Conservation (phyloP, 352 stramenopile genomes). For the Peronospora farinosa region DNA sequence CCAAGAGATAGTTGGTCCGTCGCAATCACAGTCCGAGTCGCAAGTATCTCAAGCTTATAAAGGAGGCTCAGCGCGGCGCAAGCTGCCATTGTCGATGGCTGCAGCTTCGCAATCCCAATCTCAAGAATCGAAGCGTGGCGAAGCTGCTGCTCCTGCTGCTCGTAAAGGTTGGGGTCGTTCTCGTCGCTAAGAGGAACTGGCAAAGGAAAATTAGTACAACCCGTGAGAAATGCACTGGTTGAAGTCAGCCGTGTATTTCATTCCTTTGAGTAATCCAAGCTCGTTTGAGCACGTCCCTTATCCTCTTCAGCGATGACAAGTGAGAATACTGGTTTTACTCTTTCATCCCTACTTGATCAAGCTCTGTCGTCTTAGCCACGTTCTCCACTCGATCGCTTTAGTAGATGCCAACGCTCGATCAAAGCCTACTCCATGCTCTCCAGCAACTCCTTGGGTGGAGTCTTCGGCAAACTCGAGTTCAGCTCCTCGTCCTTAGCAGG, state of each 20-base stretch:
- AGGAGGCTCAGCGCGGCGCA: constrained; percentile 39
- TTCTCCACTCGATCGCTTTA: constrained; percentile 7
- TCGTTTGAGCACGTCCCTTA: not conserved
- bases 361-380: not conserved
- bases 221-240: not conserved
- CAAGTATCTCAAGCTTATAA: constrained; percentile 27
- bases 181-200: constrained; percentile 31
- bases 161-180: constrained; percentile 67
- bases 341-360: not conserved
- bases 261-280: constrained; percentile 4
- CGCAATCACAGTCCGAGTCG: constrained; percentile 39
- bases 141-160: constrained; percentile 22
- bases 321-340: not conserved
- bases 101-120: constrained; percentile 46
- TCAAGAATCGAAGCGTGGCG: constrained; percentile 19
- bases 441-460: constrained; percentile 50
- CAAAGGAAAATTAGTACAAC: constrained; percentile 6
- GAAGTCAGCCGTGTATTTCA: constrained; percentile 18
- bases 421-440: constrained; percentile 31
- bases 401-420: constrained; percentile 2
- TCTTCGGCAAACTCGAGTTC: constrained; percentile 67
- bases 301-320: not conserved
- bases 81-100: constrained; percentile 67
- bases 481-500: constrained; percentile 65
- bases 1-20: constrained; percentile 19